Percentiles rank a stretch among this genome's conserved stretches.
phyloP scores from a whole-genome alignment of 2,329 filamentous ascomycete genomes.

The Cadophora sp. region DNA sequence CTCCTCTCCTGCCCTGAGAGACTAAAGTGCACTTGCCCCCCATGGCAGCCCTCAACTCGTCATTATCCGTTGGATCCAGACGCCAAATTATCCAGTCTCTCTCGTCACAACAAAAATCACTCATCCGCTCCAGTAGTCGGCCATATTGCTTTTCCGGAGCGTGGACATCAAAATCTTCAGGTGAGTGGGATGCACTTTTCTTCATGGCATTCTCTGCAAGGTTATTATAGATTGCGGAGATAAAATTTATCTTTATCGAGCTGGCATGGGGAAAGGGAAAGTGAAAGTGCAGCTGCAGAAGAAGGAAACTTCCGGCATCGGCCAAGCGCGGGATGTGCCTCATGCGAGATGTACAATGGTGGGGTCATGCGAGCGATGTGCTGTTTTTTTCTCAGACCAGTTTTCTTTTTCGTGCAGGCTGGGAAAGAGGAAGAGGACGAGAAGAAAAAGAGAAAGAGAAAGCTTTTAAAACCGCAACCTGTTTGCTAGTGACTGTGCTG shows the following conservation, averaged over 20 bases:
- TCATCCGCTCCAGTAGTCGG: neutral
- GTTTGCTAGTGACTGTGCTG: slow-evolving; percentile 5
- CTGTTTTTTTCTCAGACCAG: slow-evolving; percentile 24
- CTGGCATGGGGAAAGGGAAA: neutral
- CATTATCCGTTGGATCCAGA: slow-evolving; percentile 27
- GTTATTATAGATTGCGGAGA: neutral
- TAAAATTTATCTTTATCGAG: neutral
- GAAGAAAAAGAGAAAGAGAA: neutral
- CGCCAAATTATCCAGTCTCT: slow-evolving; percentile 17
- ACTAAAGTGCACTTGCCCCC: neutral
- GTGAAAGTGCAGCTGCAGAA: neutral
- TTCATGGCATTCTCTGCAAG: no score
- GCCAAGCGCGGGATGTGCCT: slow-evolving; percentile 22
- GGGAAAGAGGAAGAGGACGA: neutral
- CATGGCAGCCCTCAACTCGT: slow-evolving; percentile 20
- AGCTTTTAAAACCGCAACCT: slow-evolving; percentile 29
- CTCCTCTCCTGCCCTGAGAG: neutral
- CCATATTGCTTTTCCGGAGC: slow-evolving; percentile 31
- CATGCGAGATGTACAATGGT: slow-evolving; percentile 27
- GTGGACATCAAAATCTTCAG: slow-evolving; percentile 28
- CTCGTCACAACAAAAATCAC: slow-evolving; percentile 12
- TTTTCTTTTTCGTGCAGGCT: slow-evolving; percentile 18
- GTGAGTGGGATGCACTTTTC: slow-evolving; percentile 32
- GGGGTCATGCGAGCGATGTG: slow-evolving; percentile 36
- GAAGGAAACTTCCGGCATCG: slow-evolving; percentile 31